Base-by-base conservation (phyloP, 2,329 filamentous ascomycete genomes). In the Curvularia verruculosa region DNA sequence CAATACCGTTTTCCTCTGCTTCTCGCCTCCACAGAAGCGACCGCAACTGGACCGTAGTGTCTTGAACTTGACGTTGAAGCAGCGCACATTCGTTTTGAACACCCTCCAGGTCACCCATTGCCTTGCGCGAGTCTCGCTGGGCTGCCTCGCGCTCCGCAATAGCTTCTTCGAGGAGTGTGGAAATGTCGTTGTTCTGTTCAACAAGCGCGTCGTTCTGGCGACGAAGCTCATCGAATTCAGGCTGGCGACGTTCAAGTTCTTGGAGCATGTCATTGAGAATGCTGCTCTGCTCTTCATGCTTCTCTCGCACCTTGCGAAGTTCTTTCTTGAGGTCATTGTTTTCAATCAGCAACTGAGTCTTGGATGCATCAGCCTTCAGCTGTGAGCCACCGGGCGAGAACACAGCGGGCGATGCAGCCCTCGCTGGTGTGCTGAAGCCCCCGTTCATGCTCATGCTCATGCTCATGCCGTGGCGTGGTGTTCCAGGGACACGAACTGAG, bases 31-130 rank as follows among this genome's bases (percentile, higher is more conserved):
- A 90, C 4, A 97, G 84, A 5, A 99, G 84, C 71, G 96, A 88
- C 75, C 96, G 96, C 62, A 97, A 86, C 75, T 99, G 93, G 1
- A 90, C 88, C 68, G 92, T 92, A 19, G 96, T 84, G 75, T 98
- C 95, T 31, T 94, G 89, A 8, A 98, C 82, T 73, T 97, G 92
- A 63, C 92, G 90, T 49, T 89, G 89, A 23, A 96, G 81, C 37
- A 97, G 91, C 58, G 90, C 88, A 29, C 85, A 83, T 77, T 98
- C 92, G 44, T 81, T 83, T 5, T 78, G 76, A 24, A 83, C 75
- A 18, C 84, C 84, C 56, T 84, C 83, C 53, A 92, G 83, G 54
- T 91, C 85, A n/a, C 85, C 85, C 72, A 95, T 88, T 51, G 89
- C 89, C 77, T 90, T 94, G 63, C 92, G 86, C 10, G 89, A 85